phyloP scores from a whole-genome alignment of 2,329 filamentous ascomycete species.

The Cladophialophora bantiana region DNA sequence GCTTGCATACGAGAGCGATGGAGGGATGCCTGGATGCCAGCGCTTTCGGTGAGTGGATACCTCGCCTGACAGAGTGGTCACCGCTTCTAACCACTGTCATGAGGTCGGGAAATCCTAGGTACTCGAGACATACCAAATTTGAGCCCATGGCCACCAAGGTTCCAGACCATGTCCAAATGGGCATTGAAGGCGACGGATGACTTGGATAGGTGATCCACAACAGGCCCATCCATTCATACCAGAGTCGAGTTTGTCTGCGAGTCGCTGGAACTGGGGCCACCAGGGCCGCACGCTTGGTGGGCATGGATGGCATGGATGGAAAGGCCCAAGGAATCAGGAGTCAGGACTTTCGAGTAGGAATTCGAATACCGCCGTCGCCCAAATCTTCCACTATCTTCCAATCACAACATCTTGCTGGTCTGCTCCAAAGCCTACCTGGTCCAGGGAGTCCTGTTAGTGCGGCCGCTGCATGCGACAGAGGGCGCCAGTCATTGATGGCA shows the following conservation, averaged over 20 bases:
- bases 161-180: background rate
- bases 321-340: background rate
- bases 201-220: background rate
- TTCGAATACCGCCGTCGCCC: background rate
- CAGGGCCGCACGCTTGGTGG: background rate
- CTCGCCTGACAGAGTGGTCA: background rate
- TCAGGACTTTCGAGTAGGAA: background rate
- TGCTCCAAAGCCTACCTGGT: background rate
- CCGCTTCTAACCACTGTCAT: background rate
- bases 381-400: background rate
- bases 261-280: constrained; percentile 7
- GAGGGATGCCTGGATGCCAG: background rate
- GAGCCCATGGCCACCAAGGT: background rate
- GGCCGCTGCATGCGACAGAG: background rate
- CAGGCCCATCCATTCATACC: background rate
- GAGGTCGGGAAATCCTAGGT: background rate
- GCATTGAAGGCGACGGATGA: background rate
- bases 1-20: constrained; percentile 17
- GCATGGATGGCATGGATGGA: constrained; percentile 15
- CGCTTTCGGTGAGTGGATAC: constrained; percentile 12
- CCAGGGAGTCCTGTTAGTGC: background rate
- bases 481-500: background rate
- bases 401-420: background rate
- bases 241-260: background rate
- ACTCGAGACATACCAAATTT: background rate